phyloP scores from a whole-genome alignment of 2,329 filamentous ascomycete genomes.

The Neonectria punicea region DNA sequence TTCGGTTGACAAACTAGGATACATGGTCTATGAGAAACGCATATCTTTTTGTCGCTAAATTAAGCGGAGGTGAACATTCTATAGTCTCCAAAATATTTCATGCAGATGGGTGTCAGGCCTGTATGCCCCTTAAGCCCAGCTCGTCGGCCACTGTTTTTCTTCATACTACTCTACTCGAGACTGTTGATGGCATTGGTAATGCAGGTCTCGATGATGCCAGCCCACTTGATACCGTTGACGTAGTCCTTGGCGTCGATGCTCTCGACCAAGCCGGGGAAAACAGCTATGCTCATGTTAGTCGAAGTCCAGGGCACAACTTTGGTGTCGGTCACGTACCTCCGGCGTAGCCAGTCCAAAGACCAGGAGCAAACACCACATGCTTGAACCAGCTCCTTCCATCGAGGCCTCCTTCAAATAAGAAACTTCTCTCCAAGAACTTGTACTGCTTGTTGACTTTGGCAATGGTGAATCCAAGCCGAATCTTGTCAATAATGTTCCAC shows the following conservation, averaged over 20 bases:
- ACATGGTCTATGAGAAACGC: background rate
- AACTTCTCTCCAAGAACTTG: slow-evolving; percentile 84
- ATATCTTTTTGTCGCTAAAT: background rate
- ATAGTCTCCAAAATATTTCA: background rate
- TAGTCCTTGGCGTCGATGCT: slow-evolving; percentile 70
- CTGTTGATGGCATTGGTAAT: slow-evolving; percentile 59
- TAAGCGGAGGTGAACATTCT: background rate
- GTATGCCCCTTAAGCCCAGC: background rate
- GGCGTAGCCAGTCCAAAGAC: slow-evolving; percentile 90
- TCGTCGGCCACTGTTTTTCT: background rate
- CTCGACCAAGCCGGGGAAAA: slow-evolving; percentile 71
- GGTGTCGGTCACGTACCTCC: slow-evolving; percentile 64
- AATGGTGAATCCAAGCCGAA: slow-evolving; percentile 72
- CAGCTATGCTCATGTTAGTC: slow-evolving; percentile 52
- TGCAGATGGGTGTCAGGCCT: background rate
- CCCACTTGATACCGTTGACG: slow-evolving; percentile 67
- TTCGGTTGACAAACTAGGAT: background rate
- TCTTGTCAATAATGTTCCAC: slow-evolving; percentile 79
- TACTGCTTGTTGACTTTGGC: slow-evolving; percentile 80
- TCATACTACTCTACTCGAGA: slow-evolving; percentile 35
- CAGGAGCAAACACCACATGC: slow-evolving; percentile 92
- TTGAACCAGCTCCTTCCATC: slow-evolving; percentile 91
- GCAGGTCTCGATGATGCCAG: slow-evolving; percentile 64
- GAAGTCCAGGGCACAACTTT: too few relatives aligned
- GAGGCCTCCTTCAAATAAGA: slow-evolving; percentile 79